These are phyloP conservation scores for Phoenix dactylifera DNA, from an alignment of 176 grass and related monocot species.

Conservation along the genomic window DNA sequence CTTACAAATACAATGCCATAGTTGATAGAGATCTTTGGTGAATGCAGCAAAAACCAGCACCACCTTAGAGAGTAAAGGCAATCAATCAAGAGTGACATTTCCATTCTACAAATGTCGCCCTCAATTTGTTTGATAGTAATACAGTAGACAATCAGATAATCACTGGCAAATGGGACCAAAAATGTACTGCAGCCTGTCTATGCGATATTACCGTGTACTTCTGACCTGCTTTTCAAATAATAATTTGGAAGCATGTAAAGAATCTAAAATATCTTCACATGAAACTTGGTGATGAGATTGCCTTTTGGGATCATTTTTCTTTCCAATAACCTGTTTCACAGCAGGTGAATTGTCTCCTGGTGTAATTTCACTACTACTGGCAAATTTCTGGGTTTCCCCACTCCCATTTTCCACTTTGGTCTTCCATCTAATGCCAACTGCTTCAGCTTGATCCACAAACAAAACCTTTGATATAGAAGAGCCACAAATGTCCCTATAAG, in stretches of 20 bases:
- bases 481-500: conserved; percentile 67
- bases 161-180: too few species aligned
- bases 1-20: too few species aligned
- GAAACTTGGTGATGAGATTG: conserved; percentile 18
- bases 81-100: too few species aligned
- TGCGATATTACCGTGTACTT: neutral
- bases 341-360: neutral
- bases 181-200: too few species aligned
- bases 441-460: conserved; percentile 84
- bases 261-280: conserved; percentile 35
- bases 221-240: conserved; percentile 15
- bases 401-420: conserved; percentile 8
- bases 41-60: too few species aligned
- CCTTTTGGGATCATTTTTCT: conserved; percentile 13
- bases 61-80: too few species aligned
- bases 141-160: too few species aligned
- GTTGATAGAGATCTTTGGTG: too few species aligned
- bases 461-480: conserved; percentile 49
- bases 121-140: too few species aligned
- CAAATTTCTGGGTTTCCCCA: conserved; percentile 8
- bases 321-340: conserved; percentile 8
- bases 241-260: conserved; percentile 23
- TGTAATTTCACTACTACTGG: neutral
- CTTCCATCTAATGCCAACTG: conserved; percentile 35
- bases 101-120: too few species aligned